A percentile compares a stretch with the other conserved stretches of the same genome.
These are phyloP conservation scores for Kwoniella newhampshirensis DNA, from an alignment of 768 basidiomycete species.

Conservation along the genomic window DNA sequence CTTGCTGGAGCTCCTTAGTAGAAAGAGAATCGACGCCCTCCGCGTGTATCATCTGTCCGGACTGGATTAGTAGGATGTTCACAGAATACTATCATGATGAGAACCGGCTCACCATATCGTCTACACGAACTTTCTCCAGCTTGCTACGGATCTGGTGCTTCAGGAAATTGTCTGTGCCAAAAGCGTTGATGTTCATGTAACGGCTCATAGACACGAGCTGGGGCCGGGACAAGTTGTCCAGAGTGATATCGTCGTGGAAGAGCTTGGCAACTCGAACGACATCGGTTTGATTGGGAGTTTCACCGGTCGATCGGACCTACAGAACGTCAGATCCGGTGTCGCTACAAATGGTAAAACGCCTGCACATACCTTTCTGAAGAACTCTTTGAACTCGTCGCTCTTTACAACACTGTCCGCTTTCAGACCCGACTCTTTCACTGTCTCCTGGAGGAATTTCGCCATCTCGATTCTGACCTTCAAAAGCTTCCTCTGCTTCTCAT, in stretches of 20 bases:
- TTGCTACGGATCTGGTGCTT: slow-evolving; percentile 84
- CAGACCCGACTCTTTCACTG: slow-evolving; percentile 86
- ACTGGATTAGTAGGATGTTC: not conserved
- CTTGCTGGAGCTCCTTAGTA: slow-evolving; percentile 85
- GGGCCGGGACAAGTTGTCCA: slow-evolving; percentile 97
- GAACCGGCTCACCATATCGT: slow-evolving; percentile 63
- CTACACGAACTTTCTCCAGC: slow-evolving; percentile 76
- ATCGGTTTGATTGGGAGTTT: slow-evolving; percentile 82
- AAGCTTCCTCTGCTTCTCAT: slow-evolving; percentile 94
- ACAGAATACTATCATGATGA: too few species aligned
- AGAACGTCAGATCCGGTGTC: not conserved
- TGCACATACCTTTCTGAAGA: slow-evolving; percentile 88
- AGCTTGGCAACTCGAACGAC: slow-evolving; percentile 92
- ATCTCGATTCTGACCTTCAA: slow-evolving; percentile 92
- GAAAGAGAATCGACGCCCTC: slow-evolving; percentile 91
- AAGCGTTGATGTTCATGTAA: slow-evolving; percentile 97
- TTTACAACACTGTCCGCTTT: slow-evolving; percentile 88
- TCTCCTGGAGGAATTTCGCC: slow-evolving; percentile 99
- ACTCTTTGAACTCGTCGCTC: slow-evolving; percentile 95
- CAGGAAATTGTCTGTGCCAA: slow-evolving; percentile 97
- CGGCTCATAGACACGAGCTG: slow-evolving; percentile 95
- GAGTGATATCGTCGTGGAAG: slow-evolving; percentile 95
- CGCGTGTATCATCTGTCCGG: slow-evolving; percentile 67
- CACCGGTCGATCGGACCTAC: slow-evolving; percentile 89
- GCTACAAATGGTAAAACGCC: too few species aligned